Evolutionary conservation across 106 monocot species (phyloP), one percentile per base, ranked within the genome.

Genomic region (Posidonia australis): DNA sequence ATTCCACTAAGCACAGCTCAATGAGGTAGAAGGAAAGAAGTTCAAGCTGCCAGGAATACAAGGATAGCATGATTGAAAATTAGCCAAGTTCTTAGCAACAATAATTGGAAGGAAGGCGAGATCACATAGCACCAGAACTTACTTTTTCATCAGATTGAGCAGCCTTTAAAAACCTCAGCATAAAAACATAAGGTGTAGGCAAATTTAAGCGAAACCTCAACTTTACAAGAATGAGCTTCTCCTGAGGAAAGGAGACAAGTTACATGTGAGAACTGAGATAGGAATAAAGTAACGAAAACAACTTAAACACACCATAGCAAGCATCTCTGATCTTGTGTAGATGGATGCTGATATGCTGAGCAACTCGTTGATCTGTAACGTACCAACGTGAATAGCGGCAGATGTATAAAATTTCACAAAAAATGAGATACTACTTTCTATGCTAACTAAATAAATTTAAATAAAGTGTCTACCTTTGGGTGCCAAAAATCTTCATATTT

Each of bases 401-500:
- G n/a, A 49, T 10, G 5, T 1, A 49, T 12, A 49, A 49, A 17
- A 17, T 12, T 19, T 49, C 13, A 49, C 13, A 49, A 12, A 49
- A 49, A 10, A 49, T 19, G n/a, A 49, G 49, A 7, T 36, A n/a
- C n/a, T 36, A 36, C 36, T 36, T 49, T 19, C 10, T 17, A 49
- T 49, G n/a, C 13, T 12, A 19, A 49, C 5, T 3, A 0, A 49
- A 49, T 1, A 21, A 16, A 44, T 51, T 51, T 44, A 60, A 29
- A 58, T 46, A 57, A 63, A 62, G 12, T 63, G 27, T 11, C 18
- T 47, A 82, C 82, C 82, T 75, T 78, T 60, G 82, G 82, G 44
- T 82, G 82, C 78, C 78, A 82, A 48, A 67, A 75, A 25, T 82
- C 82, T 65, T 82, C 82, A 75, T 78, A 82, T 54, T 82, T 82